Evolutionary conservation across 768 basidiomycete species (phyloP), one percentile per base, ranked within the genome.

Genomic region (Artomyces pyxidatus): DNA sequence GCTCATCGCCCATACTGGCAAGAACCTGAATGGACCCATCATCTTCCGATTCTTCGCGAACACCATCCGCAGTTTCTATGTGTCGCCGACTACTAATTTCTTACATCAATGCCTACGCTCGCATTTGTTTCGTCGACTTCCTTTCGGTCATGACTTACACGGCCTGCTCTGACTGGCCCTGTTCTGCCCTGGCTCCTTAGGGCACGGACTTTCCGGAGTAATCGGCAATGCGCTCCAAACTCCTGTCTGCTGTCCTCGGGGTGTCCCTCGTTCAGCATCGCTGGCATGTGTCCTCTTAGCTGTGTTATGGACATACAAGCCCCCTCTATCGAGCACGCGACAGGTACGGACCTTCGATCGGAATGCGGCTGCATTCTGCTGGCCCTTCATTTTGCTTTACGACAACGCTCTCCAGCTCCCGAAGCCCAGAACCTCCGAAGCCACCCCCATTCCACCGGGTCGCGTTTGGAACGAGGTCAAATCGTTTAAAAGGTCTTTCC

Each of bases 331-430:
- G 26, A 42, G 25, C 19, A n/a, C 27, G 28, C 23, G 10, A n/a
- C n/a, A 17, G 54, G 32, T 42, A 25, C 29, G 39, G 42, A 6
- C 9, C 23, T 45, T 27, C 48, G 45, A 37, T 43, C 51, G 44
- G 45, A 40, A 44, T 6, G 38, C 52, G 48, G 52, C 45, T 47
- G 39, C 37, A 28, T 23, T 11, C 37, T 17, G 29, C 30, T 37
- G 30, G 38, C 51, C 45, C 42, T 45, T 38, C 47, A 47, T 46
- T 45, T 48, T 49, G 41, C 14, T 42, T 56, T 56, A 54, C 52
- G 48, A 46, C 37, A 56, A 22, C 43, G 23, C n/a, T 28, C 27
- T 45, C 47, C 5, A 30, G 32, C 11, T 40, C n/a, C n/a, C 3
- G 9, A 50, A 51, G 53, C 28, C 53, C 53, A 52, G 53, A 54